These are phyloP conservation scores for Rosa hybrid DNA, from an alignment of 331 rosid genomes.

Conservation along the genomic window DNA sequence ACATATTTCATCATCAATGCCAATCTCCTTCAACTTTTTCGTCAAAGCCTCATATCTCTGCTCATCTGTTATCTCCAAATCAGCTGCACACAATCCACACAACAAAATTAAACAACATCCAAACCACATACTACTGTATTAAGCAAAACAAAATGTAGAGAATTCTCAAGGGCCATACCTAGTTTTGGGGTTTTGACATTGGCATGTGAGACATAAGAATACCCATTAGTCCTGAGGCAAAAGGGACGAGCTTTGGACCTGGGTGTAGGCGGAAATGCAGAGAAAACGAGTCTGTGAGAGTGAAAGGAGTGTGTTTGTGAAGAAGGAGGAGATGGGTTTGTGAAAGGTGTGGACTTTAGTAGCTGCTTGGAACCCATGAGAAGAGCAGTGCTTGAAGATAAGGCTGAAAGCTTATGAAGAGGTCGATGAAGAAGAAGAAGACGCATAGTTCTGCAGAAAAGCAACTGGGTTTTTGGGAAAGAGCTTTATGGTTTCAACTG, in stretches of 20 bases:
- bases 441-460: conserved; percentile 41
- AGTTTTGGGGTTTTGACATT: conserved; percentile 31
- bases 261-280: conserved; percentile 45
- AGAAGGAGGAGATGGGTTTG: conserved; percentile 34
- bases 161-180: conserved; percentile 33
- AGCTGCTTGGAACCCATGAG: conserved; percentile 50
- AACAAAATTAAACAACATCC: not conserved
- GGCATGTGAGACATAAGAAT: conserved; percentile 43
- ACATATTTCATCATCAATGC: conserved; percentile 45
- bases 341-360: conserved; percentile 34
- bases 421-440: conserved; percentile 44
- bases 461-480: conserved; percentile 1
- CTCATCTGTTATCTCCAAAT: conserved; percentile 41
- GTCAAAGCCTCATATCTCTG: conserved; percentile 34
- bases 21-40: conserved; percentile 55
- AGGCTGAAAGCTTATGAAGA: conserved; percentile 35
- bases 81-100: conserved; percentile 26
- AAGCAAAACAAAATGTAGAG: not conserved
- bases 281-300: conserved; percentile 32
- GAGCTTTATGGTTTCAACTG: not conserved
- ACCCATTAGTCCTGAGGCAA: conserved; percentile 63
- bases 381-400: conserved; percentile 26
- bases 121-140: not conserved
- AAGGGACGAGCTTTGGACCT: conserved; percentile 34
- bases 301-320: conserved; percentile 30